Base-by-base conservation (phyloP, 169 alveolate species). In the Babesia ovis region DNA sequence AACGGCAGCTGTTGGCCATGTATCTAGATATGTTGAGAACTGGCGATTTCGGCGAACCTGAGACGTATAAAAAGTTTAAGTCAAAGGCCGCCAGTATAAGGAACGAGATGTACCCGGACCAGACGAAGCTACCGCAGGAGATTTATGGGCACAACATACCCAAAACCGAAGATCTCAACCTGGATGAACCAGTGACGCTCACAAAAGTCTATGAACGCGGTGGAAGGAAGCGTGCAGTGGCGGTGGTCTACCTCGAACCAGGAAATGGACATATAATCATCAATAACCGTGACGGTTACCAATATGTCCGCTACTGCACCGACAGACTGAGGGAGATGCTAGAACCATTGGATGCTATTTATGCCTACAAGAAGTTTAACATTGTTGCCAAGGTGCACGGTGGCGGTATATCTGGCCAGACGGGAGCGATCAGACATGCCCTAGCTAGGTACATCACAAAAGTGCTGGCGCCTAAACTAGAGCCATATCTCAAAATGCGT, bases 391-490 rank as follows among this genome's bases (percentile, higher is more conserved):
- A 20, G 37, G 90, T 76, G 29, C 59, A 62, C 16, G 93, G 93
- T 16, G 93, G 93, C 14, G 93, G 93, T 1, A 75, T 84, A 22
- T 54, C 91, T 0, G 93, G 93, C 0, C 93, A 88, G 48, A 53
- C 90, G 29, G 91, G 79, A n/a, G 93, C 93, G 22, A 88, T 88
- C 23, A 68, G 86, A 48, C 91, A 88, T 69, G 93, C 93, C 34
- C 75, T 88, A 25, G 84, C 76, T 18, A 67, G 83, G 74, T 88
- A 88, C 81, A 66, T 88, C 18, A 62, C 67, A 25, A 60, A 69
- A 57, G 77, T 81, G 32, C 70, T 88, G 37, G 70, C 91, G 25
- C 87, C 90, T 16, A 88, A 84, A 68, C 56, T 84, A 31, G 83
- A 88, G 55, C 87, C 90, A 4, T 59, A 61, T 46, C 60, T 81